phyloP scores from a whole-genome alignment of 106 monocot genomes.

The Phalaenopsis equestris region DNA sequence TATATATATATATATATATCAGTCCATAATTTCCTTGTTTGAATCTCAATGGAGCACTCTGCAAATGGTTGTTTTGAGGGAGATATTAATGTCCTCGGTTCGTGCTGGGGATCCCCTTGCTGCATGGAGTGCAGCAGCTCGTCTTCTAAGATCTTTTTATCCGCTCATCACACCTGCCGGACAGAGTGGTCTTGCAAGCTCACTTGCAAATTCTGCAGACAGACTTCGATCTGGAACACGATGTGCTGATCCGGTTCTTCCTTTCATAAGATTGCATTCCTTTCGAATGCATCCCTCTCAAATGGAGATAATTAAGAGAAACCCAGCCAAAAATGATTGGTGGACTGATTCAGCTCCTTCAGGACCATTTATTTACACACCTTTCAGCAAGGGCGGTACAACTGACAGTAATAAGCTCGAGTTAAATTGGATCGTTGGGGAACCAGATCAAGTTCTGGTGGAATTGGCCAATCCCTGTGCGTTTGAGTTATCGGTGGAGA shows the following conservation, averaged over 20 bases:
- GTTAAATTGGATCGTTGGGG: conserved; percentile 90
- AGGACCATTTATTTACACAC: conserved; percentile 98
- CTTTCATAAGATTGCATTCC: conserved; percentile 86
- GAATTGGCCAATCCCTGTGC: conserved; percentile 97
- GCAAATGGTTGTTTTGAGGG: conserved; percentile 94
- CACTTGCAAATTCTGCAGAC: conserved; percentile 80
- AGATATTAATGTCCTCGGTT: conserved; percentile 90
- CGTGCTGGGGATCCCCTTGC: conserved; percentile 95
- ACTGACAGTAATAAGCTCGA: conserved; percentile 46
- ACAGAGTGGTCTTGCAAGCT: conserved; percentile 88
- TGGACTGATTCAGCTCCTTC: conserved; percentile 91
- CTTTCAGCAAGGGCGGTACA: conserved; percentile 69
- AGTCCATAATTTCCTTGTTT: conserved; percentile 85
- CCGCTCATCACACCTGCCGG: conserved; percentile 94
- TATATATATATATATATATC: background rate
- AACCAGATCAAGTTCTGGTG: conserved; percentile 91
- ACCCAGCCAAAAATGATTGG: conserved; percentile 84
- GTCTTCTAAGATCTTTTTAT: conserved; percentile 87
- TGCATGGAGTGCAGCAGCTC: conserved; percentile 97
- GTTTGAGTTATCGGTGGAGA: conserved; percentile 80
- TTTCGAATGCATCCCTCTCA: conserved; percentile 79
- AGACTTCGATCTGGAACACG: conserved; percentile 84
- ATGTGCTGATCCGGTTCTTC: conserved; percentile 69
- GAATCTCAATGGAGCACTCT: conserved; percentile 98
- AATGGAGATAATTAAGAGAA: conserved; percentile 82